Base-by-base conservation (phyloP, 2,329 filamentous ascomycete species). In the Phialocephala sp. region DNA sequence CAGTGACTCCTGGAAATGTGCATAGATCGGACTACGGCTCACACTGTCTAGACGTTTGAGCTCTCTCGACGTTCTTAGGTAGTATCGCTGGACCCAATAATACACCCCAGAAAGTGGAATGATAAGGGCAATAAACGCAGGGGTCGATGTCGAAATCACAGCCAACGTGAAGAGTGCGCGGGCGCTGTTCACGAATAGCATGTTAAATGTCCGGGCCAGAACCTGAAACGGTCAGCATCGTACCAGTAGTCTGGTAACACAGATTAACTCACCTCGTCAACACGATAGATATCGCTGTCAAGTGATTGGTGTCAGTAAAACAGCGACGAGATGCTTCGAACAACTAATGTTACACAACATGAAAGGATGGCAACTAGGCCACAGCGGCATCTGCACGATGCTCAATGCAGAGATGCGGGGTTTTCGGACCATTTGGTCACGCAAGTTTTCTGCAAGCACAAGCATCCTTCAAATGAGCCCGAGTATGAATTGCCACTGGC, bases 1-100 rank as follows among this genome's bases (percentile, higher is more conserved):
- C 11, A 99, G 86, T 1, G 93, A 96, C 80, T 99, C 96, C 77
- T 99, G 95, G 81, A 99, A 99, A 79, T 99, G 96, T 8, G 95
- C 95, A 78, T 94, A 99, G 73, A 99, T 97, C 32, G 96, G 96
- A 77, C 94, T 97, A 73, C 93, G 90, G 77, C 91, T 97, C 72
- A 98, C 91, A 77, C 94, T 97, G 79, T 99, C 95, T 66, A 99
- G 84, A 70, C 95, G 87, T 83, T 99, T 99, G 70, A 99, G 85
- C 81, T 99, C 96, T 69, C 96, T 91, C 66, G 95, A 99, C 15
- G 95, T 97, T 68, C 94, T 88, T 58, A 99, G 87, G 78, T 99
- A 99, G 83, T 99, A 99, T 73, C 94, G 89, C 79, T 99, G 95
- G 73, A 98, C 97, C 80, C 89, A 96, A 72, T 96, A 85, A 64